Evolutionary conservation across 1,284 basidiomycete genomes (phyloP).

Genomic region (Apiotrichum domesticum): DNA sequence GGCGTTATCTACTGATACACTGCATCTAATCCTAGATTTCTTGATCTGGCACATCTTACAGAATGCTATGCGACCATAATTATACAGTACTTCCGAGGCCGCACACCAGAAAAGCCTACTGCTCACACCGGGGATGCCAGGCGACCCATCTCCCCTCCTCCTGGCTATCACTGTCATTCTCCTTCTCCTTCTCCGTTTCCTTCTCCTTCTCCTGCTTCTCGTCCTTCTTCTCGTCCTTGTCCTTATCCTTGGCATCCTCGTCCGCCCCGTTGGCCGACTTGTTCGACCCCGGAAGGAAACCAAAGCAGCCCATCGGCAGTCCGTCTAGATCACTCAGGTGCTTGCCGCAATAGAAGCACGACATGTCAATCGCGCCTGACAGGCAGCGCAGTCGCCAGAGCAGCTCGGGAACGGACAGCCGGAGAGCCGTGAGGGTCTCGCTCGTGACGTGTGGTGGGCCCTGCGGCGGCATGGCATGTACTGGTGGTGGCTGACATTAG

Average conservation of each 20-base stretch:
- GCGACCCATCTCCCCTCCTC: slow-evolving; percentile 32
- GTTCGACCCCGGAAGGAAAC: neutral
- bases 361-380: neutral
- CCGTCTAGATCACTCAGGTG: slow-evolving; percentile 11
- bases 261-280: neutral
- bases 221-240: neutral
- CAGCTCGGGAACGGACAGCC: slow-evolving; percentile 7
- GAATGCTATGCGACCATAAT: no score
- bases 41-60: no score
- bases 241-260: neutral
- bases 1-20: no score
- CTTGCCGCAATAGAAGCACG: slow-evolving; percentile 10
- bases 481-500: slow-evolving; percentile 14
- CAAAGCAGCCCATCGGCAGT: slow-evolving; percentile 2
- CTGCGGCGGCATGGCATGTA: slow-evolving; percentile 14
- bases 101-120: neutral
- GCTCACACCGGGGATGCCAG: neutral
- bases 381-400: slow-evolving; percentile 10
- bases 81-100: neutral
- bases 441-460: slow-evolving; percentile 7
- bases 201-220: neutral
- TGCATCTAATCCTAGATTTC: no score
- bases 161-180: slow-evolving; percentile 59
- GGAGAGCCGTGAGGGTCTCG: slow-evolving; percentile 7
- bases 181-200: neutral